A percentile compares a stretch with the other conserved stretches of the same genome.
phyloP scores from a whole-genome alignment of 345 rosid species.

The Populus davidiana region DNA sequence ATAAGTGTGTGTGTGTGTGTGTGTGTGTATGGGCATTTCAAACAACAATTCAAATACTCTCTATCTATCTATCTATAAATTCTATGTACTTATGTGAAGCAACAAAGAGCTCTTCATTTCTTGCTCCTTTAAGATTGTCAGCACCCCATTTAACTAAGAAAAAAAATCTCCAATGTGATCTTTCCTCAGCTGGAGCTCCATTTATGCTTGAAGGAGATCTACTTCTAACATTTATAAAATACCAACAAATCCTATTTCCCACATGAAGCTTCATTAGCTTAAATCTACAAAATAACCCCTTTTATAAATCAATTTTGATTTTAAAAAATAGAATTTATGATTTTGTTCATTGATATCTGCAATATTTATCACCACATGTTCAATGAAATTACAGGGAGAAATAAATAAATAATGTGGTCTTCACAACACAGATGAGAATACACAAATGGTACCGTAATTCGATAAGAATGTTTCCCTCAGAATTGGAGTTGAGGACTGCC shows the following conservation, averaged over 20 bases:
- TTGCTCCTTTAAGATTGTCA: constrained; percentile 73
- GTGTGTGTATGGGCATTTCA: neutral
- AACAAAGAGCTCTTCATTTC: constrained; percentile 85
- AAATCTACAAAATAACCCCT: neutral
- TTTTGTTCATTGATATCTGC: neutral
- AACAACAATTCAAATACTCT: too few species aligned
- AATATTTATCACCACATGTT: neutral
- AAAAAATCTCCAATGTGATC: constrained; percentile 72
- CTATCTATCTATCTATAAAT: too few species aligned
- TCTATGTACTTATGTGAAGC: constrained; percentile 76
- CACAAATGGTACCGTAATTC: neutral
- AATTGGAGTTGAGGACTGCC: neutral
- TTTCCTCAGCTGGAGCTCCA: constrained; percentile 89
- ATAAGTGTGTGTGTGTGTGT: neutral
- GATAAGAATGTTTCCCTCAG: neutral
- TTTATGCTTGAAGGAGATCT: constrained; percentile 11
- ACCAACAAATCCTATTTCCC: too few species aligned
- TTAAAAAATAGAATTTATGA: too few species aligned
- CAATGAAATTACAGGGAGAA: neutral
- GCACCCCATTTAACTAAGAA: constrained; percentile 72
- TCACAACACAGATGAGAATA: neutral
- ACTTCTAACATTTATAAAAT: too few species aligned
- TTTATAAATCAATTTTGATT: too few species aligned
- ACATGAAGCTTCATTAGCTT: neutral
- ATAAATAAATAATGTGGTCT: neutral